phyloP scores from a whole-genome alignment of 768 basidiomycete genomes.

The Thelephora aurantiotincta region DNA sequence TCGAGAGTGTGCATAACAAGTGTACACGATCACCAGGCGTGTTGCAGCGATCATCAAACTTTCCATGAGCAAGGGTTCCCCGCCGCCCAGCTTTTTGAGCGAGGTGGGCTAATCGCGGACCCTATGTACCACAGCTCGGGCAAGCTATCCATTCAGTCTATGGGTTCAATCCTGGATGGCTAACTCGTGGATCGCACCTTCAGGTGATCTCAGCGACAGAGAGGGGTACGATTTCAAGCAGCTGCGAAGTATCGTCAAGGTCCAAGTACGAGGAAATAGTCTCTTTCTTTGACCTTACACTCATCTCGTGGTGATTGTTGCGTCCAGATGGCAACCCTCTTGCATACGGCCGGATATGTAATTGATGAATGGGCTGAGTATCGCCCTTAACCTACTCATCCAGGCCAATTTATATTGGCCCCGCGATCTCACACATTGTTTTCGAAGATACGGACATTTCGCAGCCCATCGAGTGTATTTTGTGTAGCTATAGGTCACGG shows the following conservation, averaged over 20 bases:
- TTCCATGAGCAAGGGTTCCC: conserved; percentile 78
- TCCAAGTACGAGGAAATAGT: conserved; percentile 39
- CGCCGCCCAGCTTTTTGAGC: conserved; percentile 79
- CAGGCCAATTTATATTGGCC: too few species aligned
- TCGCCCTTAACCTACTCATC: too few species aligned
- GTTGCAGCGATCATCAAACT: conserved; percentile 87
- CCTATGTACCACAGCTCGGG: conserved; percentile 85
- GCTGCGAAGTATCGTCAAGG: conserved; percentile 72
- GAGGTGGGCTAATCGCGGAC: conserved; percentile 73
- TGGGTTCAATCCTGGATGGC: too few species aligned
- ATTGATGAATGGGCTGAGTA: conserved; percentile 5
- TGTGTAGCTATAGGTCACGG: too few species aligned
- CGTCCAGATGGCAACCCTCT: conserved; percentile 47
- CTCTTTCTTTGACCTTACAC: too few species aligned
- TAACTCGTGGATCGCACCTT: background rate
- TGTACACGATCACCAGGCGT: conserved; percentile 34
- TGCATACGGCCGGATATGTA: conserved; percentile 57
- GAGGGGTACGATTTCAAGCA: conserved; percentile 77
- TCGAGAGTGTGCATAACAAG: too few species aligned
- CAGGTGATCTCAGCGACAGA: conserved; percentile 68
- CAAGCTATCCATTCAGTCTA: conserved; percentile 11
- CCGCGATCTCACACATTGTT: too few species aligned
- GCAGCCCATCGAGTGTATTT: too few species aligned
- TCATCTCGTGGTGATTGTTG: background rate
- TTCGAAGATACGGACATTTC: too few species aligned